Conservation (phyloP, 2,329 filamentous ascomycete species). For the Ascochyta viciae-villosae region DNA sequence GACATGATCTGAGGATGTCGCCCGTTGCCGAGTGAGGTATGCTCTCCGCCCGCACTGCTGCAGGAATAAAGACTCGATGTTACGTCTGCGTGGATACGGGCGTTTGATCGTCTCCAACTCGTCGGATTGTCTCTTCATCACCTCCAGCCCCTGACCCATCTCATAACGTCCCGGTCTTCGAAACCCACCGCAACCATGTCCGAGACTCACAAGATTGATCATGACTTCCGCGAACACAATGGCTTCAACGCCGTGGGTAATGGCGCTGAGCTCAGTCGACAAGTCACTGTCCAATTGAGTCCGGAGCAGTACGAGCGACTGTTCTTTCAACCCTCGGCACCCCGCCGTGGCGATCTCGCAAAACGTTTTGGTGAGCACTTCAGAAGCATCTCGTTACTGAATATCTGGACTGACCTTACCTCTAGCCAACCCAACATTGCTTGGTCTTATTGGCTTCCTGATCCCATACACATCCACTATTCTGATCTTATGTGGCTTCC, state of each 20-base stretch:
- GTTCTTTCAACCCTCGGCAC: constrained; percentile 34
- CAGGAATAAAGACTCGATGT: neutral
- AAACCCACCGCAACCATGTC: constrained; percentile 15
- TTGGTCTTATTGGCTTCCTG: constrained; percentile 28
- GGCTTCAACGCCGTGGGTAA: constrained; percentile 13
- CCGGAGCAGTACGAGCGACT: constrained; percentile 33
- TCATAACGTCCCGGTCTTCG: too few species aligned
- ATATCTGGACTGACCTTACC: neutral
- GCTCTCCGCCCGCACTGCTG: too few species aligned
- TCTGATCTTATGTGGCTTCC: constrained; percentile 30
- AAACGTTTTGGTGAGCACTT: constrained; percentile 24
- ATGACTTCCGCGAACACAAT: constrained; percentile 26
- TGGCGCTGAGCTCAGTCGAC: constrained; percentile 23
- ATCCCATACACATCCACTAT: constrained; percentile 32
- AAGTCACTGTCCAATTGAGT: constrained; percentile 28
- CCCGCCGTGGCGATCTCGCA: constrained; percentile 28
- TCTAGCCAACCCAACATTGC: constrained; percentile 27
- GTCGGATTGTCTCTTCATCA: neutral
- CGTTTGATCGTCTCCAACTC: neutral
- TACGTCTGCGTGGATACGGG: neutral
- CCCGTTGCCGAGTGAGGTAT: neutral
- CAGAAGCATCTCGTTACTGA: too few species aligned
- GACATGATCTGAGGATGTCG: neutral
- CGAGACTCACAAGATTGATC: constrained; percentile 20
- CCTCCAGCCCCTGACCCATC: neutral